Base-by-base conservation (phyloP, 1,284 basidiomycete genomes). In the Marasmius fiardii region DNA sequence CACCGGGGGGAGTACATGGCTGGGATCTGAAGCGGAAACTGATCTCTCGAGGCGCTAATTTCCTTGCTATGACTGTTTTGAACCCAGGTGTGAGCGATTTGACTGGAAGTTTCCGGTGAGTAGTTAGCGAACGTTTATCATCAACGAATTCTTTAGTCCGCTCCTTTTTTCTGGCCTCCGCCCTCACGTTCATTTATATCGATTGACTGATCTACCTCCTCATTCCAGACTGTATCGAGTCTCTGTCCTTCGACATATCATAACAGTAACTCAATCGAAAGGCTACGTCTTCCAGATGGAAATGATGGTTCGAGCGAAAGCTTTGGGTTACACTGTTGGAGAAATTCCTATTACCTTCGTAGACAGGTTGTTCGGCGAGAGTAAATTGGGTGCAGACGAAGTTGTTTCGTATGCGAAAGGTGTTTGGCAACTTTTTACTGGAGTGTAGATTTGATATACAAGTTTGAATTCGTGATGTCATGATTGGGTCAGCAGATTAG, bases 271-370 rank as follows among this genome's bases (percentile, higher is more conserved):
- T 7, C 82, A 88, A 59, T 93, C 90, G 16, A 90, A 91, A 62
- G 93, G 93, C 2, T 96, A 95, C 65, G 93, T 96, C 14, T 95
- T 96, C 77, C 93, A 96, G 75, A 96, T 96, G 93, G 93, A 96
- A 71, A 95, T 95, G 83, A 93, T 95, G 80, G 93, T 94, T 24
- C 84, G 93, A 3, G 93, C 93, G 1, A 80, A 86, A 47, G 82
- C 89, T 1, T 73, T 90, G 51, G 92, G 91, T 6, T 95, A 93
- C 72, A 82, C 80, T 4, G 84, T 96, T 1, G 93, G 92, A 11
- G 93, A 96, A 69, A 83, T 95, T 45, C 93, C 93, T 0, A 96
- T 96, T 64, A 95, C 92, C 1, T 96, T 96, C 67, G 93, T 94
- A 33, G 93, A 96, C 73, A 82, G 93, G 37, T 87, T 96, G 63